Evolutionary conservation across 2,329 filamentous ascomycete species (phyloP).

Genomic region (Fusarium tuaranense): DNA sequence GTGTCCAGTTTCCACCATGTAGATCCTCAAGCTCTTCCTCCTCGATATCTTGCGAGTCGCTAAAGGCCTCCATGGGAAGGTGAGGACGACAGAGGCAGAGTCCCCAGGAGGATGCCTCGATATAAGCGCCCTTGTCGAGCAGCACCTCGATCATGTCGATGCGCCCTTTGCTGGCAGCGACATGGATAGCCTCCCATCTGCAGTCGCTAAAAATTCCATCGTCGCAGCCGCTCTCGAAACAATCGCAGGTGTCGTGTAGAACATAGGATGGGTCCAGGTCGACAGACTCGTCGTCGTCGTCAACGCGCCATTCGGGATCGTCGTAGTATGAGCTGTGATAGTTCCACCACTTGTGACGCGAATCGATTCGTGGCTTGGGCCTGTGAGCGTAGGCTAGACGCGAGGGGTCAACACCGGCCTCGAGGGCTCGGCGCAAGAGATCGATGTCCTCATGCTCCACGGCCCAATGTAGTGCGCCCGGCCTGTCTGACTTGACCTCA

Average conservation of each 20-base stretch:
- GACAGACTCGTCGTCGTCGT: constrained; percentile 42
- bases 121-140: constrained; percentile 38
- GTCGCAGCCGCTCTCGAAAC: constrained; percentile 43
- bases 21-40: constrained; percentile 44
- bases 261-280: constrained; percentile 42
- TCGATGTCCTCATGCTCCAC: constrained; percentile 39
- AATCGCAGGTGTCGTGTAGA: constrained; percentile 40
- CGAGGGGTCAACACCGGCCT: constrained; percentile 39
- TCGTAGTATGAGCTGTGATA: constrained; percentile 44
- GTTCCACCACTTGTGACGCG: constrained; percentile 44
- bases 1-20: constrained; percentile 45
- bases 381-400: constrained; percentile 43
- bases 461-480: constrained; percentile 44
- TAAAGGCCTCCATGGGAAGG: constrained; percentile 42
- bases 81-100: constrained; percentile 44
- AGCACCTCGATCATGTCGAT: constrained; percentile 43
- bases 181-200: constrained; percentile 43
- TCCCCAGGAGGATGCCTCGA: constrained; percentile 43
- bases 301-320: constrained; percentile 41
- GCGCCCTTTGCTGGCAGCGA: constrained; percentile 44
- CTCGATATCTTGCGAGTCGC: constrained; percentile 40
- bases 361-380: constrained; percentile 41
- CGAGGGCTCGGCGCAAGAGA: constrained; percentile 39
- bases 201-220: constrained; percentile 46
- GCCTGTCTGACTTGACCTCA: constrained; percentile 41